Base-by-base conservation (phyloP, 257 asterid genomes). In the Capsicum chinense region DNA sequence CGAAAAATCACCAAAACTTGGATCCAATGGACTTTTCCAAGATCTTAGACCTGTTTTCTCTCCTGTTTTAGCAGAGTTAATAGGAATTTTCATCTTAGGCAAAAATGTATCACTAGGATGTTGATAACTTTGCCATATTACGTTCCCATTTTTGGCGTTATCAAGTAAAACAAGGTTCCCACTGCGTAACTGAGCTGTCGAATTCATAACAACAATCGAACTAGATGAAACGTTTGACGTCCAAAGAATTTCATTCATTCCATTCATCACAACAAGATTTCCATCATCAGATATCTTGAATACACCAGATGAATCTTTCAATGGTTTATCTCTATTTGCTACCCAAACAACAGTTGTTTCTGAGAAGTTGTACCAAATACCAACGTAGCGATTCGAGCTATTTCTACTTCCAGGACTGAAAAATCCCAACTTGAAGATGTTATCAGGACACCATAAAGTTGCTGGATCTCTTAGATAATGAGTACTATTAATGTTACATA, bases 41-140 rank as follows among this genome's bases (percentile, higher is more conserved):
- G 95, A 70, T 8, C 92, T 86, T 5, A 87, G 13, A 1, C 58
- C 48, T 57, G 90, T 91, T 79, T 85, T 89, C 15, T 48, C 60
- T 1, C 88, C 88, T 2, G 92, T 87, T 15, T 26, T 83, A 11
- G 4, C 47, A 50, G 59, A 47, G 87, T 85, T 44, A 84, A 90
- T 90, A 66, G 44, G 80, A 0, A 92, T 60, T 81, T 56, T 85
- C 90, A 88, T 79, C 0, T 71, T 67, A 3, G 95, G 93, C 33
- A 91, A 10, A 83, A 90, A 89, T 58, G 83, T 85, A 56, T 87
- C 0, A 0, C 92, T 76, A 79, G 91, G 86, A 86, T 83, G 89
- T 81, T 17, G 83, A 56, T 90, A 90, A 15, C 90, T 81, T 37
- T 92, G 91, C 95, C 95, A 90, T 9, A 89, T 0, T 0, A 37